Evolutionary conservation across 768 basidiomycete species (phyloP).

Genomic region (Tricholoma flavovirens): DNA sequence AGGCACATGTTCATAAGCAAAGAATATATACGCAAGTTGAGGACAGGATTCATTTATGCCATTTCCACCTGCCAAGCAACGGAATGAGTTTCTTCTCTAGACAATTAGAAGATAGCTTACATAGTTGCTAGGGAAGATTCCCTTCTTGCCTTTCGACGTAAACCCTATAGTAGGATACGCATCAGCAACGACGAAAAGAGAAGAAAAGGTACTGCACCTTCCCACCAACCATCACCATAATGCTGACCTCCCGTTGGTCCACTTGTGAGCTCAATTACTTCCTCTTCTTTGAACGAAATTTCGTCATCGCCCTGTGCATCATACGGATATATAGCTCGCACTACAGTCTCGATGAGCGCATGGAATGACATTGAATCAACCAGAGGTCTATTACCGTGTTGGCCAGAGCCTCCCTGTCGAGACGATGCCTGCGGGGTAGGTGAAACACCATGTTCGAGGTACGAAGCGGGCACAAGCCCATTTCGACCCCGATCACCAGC

Average conservation of each 20-base stretch:
- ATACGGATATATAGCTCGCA: slow-evolving; percentile 81
- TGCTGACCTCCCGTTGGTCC: slow-evolving; percentile 56
- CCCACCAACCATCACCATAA: slow-evolving; percentile 83
- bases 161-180: slow-evolving; percentile 41
- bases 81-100: slow-evolving; percentile 6
- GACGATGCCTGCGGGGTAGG: slow-evolving; percentile 12
- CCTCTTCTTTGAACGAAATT: slow-evolving; percentile 54
- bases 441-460: slow-evolving; percentile 42
- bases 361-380: neutral
- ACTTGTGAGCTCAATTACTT: slow-evolving; percentile 56
- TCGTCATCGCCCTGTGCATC: slow-evolving; percentile 69
- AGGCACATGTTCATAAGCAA: no score
- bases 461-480: slow-evolving; percentile 83
- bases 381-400: slow-evolving; percentile 37
- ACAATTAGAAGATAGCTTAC: slow-evolving; percentile 39
- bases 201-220: slow-evolving; percentile 47
- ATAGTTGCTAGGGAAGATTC: slow-evolving; percentile 87
- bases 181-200: slow-evolving; percentile 15
- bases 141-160: slow-evolving; percentile 54
- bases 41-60: slow-evolving; percentile 21
- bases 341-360: slow-evolving; percentile 30
- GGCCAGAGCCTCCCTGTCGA: slow-evolving; percentile 32
- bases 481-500: slow-evolving; percentile 47
- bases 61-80: slow-evolving; percentile 43
- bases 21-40: neutral